These are phyloP conservation scores for Lathyrus aphaca DNA, from an alignment of 306 rosid genomes.

Conservation along the genomic window DNA sequence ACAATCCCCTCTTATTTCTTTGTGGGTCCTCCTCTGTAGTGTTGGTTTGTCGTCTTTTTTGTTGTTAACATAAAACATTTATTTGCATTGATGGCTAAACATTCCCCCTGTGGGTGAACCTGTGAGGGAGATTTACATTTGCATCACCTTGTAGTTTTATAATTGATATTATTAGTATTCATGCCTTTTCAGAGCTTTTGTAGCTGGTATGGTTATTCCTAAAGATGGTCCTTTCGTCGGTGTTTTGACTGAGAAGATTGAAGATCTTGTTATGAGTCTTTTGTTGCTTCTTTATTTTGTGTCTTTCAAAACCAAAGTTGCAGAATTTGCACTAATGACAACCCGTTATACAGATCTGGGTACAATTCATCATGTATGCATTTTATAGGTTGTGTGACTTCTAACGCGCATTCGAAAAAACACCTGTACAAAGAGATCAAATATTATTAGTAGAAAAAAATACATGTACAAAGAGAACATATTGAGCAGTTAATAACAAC, in stretches of 20 bases:
- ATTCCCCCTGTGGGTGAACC: constrained; percentile 46
- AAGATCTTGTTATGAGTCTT: constrained; percentile 49
- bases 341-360: no score
- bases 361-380: no score
- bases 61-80: constrained; percentile 44
- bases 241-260: constrained; percentile 43
- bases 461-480: no score
- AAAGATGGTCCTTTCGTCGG: constrained; percentile 58
- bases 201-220: constrained; percentile 53
- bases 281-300: constrained; percentile 54
- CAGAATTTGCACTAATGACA: no score
- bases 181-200: constrained; percentile 51
- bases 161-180: constrained; percentile 49
- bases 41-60: constrained; percentile 36
- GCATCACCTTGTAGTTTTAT: constrained; percentile 45
- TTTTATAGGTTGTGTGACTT: no score
- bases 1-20: constrained; percentile 54
- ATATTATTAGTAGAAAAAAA: no score
- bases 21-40: constrained; percentile 65
- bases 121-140: constrained; percentile 42
- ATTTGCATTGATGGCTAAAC: constrained; percentile 43
- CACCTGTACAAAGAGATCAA: no score
- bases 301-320: no score
- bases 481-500: no score
- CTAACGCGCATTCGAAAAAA: no score